Percentiles rank a stretch among this genome's conserved stretches.
phyloP scores from a whole-genome alignment of 106 monocot species.

The Dioscorea dumetorum region DNA sequence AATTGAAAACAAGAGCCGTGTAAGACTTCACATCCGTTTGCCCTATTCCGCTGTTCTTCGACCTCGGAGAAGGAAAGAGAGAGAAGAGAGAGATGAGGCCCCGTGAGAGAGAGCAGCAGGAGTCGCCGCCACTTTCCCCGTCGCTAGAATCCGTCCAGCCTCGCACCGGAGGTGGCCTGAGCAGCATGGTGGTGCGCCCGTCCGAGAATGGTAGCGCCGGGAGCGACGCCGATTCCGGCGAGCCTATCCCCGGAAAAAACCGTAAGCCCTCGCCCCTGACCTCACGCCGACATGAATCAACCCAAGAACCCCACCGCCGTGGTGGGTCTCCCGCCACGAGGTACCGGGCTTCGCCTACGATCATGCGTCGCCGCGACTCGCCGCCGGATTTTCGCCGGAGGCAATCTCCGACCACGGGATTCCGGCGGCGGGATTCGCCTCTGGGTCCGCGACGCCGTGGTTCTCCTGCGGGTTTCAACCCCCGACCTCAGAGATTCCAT shows the following conservation, averaged over 20 bases:
- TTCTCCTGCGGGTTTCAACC: conserved; percentile 12
- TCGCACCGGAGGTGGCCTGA: not conserved
- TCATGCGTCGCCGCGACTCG: conserved; percentile 6
- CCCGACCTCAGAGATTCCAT: conserved; percentile 17
- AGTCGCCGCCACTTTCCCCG: not conserved
- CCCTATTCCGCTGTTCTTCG: too few relatives aligned
- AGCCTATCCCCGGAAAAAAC: not conserved
- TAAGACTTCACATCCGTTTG: too few relatives aligned
- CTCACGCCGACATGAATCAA: conserved; percentile 3
- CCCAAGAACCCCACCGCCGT: not conserved
- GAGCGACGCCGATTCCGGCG: conserved; percentile 10
- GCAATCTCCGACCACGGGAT: not conserved
- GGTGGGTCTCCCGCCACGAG: not conserved
- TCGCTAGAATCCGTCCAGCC: not conserved
- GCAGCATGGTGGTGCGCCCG: conserved; percentile 14
- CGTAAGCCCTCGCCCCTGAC: not conserved
- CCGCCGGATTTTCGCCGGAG: conserved; percentile 1
- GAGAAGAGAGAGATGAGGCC: conserved; percentile 4
- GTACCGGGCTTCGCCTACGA: conserved; percentile 3
- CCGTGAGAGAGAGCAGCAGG: conserved; percentile 2
- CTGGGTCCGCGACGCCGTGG: not conserved
- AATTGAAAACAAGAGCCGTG: too few relatives aligned
- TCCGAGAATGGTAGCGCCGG: conserved; percentile 9
- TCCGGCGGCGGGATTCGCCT: not conserved
- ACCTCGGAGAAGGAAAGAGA: too few relatives aligned